Evolutionary conservation across 495 filamentous ascomycete genomes (phyloP), one percentile per base, ranked within the genome.

Genomic region (Annulohypoxylon moriforme): DNA sequence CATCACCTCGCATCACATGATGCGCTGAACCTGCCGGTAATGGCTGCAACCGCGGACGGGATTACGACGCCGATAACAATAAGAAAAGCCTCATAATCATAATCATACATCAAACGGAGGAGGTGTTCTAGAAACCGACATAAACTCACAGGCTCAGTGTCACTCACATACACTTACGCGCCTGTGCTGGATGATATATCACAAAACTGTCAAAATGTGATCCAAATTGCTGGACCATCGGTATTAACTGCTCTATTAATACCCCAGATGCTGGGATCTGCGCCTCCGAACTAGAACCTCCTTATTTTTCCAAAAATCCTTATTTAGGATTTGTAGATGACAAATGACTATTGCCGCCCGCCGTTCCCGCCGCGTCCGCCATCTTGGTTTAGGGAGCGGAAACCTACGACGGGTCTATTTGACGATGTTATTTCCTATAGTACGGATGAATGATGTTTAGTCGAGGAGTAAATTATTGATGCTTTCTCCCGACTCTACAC

Each of bases 1-100:
- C 56, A 31, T 60, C 16, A 27, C 66, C n/a, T 40, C 36, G 33
- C 18, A 69, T 73, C 70, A 73, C 70, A 73, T 73, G 70, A 73
- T 69, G 29, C n/a, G 9, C 56, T 36, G 33, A 16, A 18, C 57
- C 70, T 73, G 70, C 61, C 44, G 55, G 66, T 47, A 61, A 65
- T 61, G 61, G n/a, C 33, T 57, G 60, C 10, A 68, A n/a, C 31
- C n/a, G 13, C n/a, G 13, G 18, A 20, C 64, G 25, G 46, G 27
- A 65, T 60, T 65, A 40, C 56, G 47, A 65, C 68, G 20, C 34
- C 31, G 31, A 55, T 38, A 27, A 58, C 24, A 33, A 53, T 59
- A 27, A 29, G n/a, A 72, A 66, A 67, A 67, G 46, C 33, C 59
- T 62, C 50, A 34, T 10, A 16, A 33, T 62, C 50, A 34, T 10